Evolutionary conservation across 2,329 filamentous ascomycete genomes (phyloP).

Genomic region (Penicillium sp.): DNA sequence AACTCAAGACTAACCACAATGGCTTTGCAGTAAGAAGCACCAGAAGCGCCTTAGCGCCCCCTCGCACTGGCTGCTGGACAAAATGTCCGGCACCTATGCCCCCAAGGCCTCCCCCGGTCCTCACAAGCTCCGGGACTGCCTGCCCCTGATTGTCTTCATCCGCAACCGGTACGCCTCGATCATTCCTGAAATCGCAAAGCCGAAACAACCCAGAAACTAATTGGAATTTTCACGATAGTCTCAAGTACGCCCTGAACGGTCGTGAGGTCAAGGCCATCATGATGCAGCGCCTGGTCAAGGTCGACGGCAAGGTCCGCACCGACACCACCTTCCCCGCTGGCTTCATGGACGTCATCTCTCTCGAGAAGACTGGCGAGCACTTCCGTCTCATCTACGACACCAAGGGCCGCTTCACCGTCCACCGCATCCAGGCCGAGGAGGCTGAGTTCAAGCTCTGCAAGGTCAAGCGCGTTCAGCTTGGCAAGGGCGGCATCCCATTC

Average conservation of each 20-base stretch:
- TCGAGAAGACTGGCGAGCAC: slow-evolving; percentile 99
- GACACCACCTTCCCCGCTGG: slow-evolving; percentile 96
- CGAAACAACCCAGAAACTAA: slow-evolving; percentile 12
- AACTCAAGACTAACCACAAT: slow-evolving; percentile 31
- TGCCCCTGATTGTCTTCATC: slow-evolving; percentile 98
- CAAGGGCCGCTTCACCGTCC: slow-evolving; percentile 99
- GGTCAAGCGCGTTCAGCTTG: slow-evolving; percentile 99
- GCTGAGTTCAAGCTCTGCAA: slow-evolving; percentile 99
- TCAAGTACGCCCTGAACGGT: slow-evolving; percentile 99
- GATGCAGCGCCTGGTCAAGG: slow-evolving; percentile 99
- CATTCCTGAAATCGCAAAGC: background rate
- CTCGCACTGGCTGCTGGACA: slow-evolving; percentile 99
- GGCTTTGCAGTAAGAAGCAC: slow-evolving; percentile 83
- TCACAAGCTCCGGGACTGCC: slow-evolving; percentile 99
- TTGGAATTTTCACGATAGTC: slow-evolving; percentile 60
- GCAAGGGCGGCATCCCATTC: slow-evolving; percentile 99
- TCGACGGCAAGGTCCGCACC: slow-evolving; percentile 99
- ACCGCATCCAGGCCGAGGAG: slow-evolving; percentile 98
- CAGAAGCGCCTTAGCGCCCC: slow-evolving; percentile 99
- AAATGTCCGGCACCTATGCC: slow-evolving; percentile 88
- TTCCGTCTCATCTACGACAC: slow-evolving; percentile 99
- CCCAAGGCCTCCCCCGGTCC: slow-evolving; percentile 78
- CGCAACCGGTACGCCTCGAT: slow-evolving; percentile 62
- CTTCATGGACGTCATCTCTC: slow-evolving; percentile 99
- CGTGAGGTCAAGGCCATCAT: slow-evolving; percentile 97